phyloP scores from a whole-genome alignment of 192 early-diverging fungal genomes.

The Coemansia reversa region DNA sequence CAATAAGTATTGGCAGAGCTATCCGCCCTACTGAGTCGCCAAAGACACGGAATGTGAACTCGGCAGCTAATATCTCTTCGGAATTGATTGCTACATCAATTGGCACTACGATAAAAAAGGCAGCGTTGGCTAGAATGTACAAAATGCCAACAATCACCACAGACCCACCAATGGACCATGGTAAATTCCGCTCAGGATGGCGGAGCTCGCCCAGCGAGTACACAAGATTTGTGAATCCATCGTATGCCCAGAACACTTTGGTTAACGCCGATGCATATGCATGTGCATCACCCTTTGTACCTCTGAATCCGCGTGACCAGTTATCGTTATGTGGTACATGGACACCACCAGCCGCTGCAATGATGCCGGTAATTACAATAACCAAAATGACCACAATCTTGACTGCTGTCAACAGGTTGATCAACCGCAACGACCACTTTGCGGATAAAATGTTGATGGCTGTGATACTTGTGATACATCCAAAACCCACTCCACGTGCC shows the following conservation, averaged over 20 bases:
- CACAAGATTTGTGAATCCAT: slow-evolving; percentile 74
- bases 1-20: slow-evolving; percentile 57
- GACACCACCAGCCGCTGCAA: slow-evolving; percentile 62
- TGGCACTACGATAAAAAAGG: slow-evolving; percentile 78
- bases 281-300: slow-evolving; percentile 56
- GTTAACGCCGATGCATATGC: slow-evolving; percentile 55
- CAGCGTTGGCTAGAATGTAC: slow-evolving; percentile 79
- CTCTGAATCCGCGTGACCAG: slow-evolving; percentile 64
- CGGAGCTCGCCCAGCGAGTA: slow-evolving; percentile 85
- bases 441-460: slow-evolving; percentile 68
- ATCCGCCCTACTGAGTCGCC: slow-evolving; percentile 53
- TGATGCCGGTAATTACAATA: slow-evolving; percentile 67
- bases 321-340: slow-evolving; percentile 25
- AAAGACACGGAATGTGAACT: slow-evolving; percentile 59
- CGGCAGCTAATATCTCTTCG: slow-evolving; percentile 61
- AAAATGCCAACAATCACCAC: slow-evolving; percentile 68
- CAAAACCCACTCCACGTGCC: slow-evolving; percentile 58
- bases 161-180: slow-evolving; percentile 74
- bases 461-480: slow-evolving; percentile 60
- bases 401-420: slow-evolving; percentile 70
- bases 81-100: slow-evolving; percentile 65
- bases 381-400: slow-evolving; percentile 69
- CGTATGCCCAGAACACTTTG: slow-evolving; percentile 60
- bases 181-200: slow-evolving; percentile 74
- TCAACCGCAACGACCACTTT: slow-evolving; percentile 63